Evolutionary conservation across 768 basidiomycete species (phyloP).

Genomic region (Cubamyces lactineus): DNA sequence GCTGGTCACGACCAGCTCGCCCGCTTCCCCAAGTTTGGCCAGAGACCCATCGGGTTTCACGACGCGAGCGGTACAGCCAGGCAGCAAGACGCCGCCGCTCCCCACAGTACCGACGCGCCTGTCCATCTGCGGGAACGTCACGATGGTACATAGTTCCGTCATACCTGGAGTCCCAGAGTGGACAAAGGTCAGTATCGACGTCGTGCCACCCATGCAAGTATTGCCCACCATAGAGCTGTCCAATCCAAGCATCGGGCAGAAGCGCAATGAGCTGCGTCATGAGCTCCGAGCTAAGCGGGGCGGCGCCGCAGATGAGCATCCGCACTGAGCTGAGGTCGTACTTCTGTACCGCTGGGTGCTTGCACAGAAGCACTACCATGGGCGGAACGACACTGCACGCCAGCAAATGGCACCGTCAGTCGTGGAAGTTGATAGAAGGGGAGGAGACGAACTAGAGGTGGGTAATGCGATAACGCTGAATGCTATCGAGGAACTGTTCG

Average conservation of each 20-base stretch:
- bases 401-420: background rate
- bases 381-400: conserved; percentile 38
- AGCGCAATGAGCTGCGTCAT: conserved; percentile 47
- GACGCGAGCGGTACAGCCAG: conserved; percentile 48
- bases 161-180: conserved; percentile 34
- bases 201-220: background rate
- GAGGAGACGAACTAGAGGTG: conserved; percentile 34
- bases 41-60: conserved; percentile 50
- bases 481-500: conserved; percentile 38
- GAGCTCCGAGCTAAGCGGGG: conserved; percentile 58
- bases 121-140: conserved; percentile 35
- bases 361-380: conserved; percentile 41
- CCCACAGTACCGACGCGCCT: conserved; percentile 30
- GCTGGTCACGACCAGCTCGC: conserved; percentile 51
- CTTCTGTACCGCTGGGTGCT: conserved; percentile 46
- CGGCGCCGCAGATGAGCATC: conserved; percentile 52
- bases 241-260: conserved; percentile 55
- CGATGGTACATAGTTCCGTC: conserved; percentile 44
- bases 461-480: conserved; percentile 39
- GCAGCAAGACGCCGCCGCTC: conserved; percentile 45
- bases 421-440: background rate
- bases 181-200: background rate
- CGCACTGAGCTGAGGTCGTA: conserved; percentile 45
- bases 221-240: conserved; percentile 62
- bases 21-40: conserved; percentile 47